A percentile compares a stretch with the other conserved stretches of the same genome.
Conservation (phyloP, 73 alveolate species). For the Tetrahymena borealis region DNA sequence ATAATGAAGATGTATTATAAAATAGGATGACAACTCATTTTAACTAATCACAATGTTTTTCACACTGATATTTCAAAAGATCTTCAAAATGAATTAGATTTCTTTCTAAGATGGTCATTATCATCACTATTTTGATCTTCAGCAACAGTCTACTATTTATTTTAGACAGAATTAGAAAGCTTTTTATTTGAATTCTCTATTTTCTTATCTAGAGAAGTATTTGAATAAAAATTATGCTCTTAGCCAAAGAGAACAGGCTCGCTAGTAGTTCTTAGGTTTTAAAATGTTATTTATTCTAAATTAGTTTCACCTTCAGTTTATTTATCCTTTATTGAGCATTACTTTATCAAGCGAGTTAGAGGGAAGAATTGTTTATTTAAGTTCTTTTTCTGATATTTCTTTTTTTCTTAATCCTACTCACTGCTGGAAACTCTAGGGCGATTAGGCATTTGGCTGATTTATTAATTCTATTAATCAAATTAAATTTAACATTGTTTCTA, state of each 20-base stretch:
- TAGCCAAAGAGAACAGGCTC: background rate
- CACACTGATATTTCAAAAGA: background rate
- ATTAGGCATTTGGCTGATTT: background rate
- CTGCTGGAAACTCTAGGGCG: background rate
- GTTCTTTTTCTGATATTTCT: background rate
- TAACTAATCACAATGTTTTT: too few relatives aligned
- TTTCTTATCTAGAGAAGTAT: background rate
- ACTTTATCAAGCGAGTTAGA: background rate
- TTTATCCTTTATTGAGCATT: background rate
- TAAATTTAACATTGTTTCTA: background rate
- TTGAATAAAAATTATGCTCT: background rate
- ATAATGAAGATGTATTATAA: too few relatives aligned
- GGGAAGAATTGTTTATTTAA: background rate
- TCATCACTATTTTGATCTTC: background rate
- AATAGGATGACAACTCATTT: too few relatives aligned
- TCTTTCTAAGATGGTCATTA: background rate
- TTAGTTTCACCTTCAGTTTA: background rate
- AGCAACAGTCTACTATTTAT: background rate
- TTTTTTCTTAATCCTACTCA: background rate
- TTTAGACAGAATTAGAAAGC: background rate
- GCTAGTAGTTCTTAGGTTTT: background rate
- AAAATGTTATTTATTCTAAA: background rate
- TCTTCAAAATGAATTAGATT: background rate
- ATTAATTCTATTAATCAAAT: background rate
- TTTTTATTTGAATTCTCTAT: background rate